Conservation (phyloP, 2,329 filamentous ascomycete species). For the Emmonsiellopsis sp. region DNA sequence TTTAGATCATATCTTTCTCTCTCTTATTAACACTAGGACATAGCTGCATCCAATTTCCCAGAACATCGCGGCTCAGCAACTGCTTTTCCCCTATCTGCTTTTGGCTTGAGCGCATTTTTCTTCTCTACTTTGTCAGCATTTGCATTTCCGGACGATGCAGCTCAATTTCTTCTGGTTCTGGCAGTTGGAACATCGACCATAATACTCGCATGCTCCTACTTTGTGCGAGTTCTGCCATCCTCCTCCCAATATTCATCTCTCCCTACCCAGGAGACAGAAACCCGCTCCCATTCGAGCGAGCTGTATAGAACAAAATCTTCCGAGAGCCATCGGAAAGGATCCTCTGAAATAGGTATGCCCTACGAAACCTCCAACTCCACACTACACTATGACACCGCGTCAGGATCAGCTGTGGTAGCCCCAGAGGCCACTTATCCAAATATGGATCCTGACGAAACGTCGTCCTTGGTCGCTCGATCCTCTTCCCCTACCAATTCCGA, state of each 20-base stretch:
- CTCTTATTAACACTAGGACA: slow-evolving; percentile 13
- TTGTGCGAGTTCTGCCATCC: slow-evolving; percentile 65
- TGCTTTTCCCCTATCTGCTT: slow-evolving; percentile 83
- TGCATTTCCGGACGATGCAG: slow-evolving; percentile 74
- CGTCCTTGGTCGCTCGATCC: slow-evolving; percentile 65
- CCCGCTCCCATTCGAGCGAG: slow-evolving; percentile 19
- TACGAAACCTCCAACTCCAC: slow-evolving; percentile 22
- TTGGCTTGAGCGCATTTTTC: slow-evolving; percentile 92
- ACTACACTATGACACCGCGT: slow-evolving; percentile 19
- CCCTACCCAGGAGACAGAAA: slow-evolving; percentile 25
- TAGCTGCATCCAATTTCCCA: slow-evolving; percentile 83
- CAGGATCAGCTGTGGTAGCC: slow-evolving; percentile 23
- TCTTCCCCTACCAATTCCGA: slow-evolving; percentile 44
- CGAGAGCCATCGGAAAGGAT: slow-evolving; percentile 18
- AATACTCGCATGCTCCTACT: slow-evolving; percentile 71
- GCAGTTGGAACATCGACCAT: slow-evolving; percentile 70
- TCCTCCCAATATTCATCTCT: slow-evolving; percentile 37
- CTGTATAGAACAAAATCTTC: slow-evolving; percentile 26
- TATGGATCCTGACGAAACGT: slow-evolving; percentile 59
- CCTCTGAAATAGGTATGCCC: slow-evolving; percentile 30
- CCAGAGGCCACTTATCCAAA: slow-evolving; percentile 16
- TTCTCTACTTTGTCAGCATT: slow-evolving; percentile 74
- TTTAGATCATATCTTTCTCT: background rate
- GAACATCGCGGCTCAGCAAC: slow-evolving; percentile 86
- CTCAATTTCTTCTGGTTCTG: slow-evolving; percentile 70